Conservation (phyloP, 768 basidiomycete species). For the Rhodotorula sphaerocarpa region DNA sequence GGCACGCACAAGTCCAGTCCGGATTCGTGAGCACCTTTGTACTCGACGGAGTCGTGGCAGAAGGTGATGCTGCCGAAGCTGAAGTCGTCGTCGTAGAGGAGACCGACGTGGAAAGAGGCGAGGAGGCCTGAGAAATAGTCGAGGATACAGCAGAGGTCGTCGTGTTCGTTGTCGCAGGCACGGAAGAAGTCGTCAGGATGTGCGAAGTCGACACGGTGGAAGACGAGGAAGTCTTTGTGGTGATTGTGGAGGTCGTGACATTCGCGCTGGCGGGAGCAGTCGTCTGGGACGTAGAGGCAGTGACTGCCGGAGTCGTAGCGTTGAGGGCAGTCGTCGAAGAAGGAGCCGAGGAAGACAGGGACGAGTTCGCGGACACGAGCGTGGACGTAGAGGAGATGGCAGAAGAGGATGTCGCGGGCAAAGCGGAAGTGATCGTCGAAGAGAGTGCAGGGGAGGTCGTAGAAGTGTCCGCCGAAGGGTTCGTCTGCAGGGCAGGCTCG, state of each 20-base stretch:
- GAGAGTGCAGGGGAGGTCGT: no score
- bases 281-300: background rate
- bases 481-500: no score
- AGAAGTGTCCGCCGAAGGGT: no score
- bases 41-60: background rate
- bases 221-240: background rate
- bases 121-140: background rate
- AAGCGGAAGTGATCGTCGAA: no score
- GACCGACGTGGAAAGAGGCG: background rate
- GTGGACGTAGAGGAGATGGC: no score
- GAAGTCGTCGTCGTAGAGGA: background rate
- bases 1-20: conserved; percentile 10
- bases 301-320: background rate
- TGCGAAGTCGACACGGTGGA: background rate
- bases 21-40: conserved; percentile 5
- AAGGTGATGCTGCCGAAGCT: background rate
- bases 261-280: background rate
- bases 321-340: background rate
- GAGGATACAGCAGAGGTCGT: background rate
- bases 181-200: background rate
- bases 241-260: background rate
- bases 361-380: no score
- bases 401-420: no score
- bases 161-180: background rate
- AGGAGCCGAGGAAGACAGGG: background rate